These are phyloP conservation scores for Circinella minor DNA, from an alignment of 371 early-diverging fungal genomes.

Conservation along the genomic window DNA sequence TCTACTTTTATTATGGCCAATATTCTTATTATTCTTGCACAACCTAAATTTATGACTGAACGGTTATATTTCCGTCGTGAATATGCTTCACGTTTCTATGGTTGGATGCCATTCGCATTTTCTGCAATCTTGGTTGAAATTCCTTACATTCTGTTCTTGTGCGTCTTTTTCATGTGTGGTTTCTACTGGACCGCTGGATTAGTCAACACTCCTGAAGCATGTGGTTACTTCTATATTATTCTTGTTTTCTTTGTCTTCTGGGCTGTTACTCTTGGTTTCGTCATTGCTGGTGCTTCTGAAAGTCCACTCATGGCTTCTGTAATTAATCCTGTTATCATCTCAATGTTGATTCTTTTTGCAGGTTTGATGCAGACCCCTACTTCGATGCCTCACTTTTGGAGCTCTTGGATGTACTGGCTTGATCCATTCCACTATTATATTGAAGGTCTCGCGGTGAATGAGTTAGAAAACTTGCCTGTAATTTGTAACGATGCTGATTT, in stretches of 20 bases:
- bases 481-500: constrained; percentile 57
- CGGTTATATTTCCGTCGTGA: constrained; percentile 70
- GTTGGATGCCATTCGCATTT: constrained; percentile 64
- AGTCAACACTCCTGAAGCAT: constrained; percentile 41
- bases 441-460: constrained; percentile 76
- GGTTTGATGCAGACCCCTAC: constrained; percentile 72
- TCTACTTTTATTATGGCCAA: constrained; percentile 59
- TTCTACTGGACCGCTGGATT: constrained; percentile 71
- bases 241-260: constrained; percentile 54
- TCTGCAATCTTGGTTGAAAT: constrained; percentile 56
- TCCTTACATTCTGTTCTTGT: constrained; percentile 56
- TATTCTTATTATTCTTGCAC: constrained; percentile 58
- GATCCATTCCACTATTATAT: constrained; percentile 73
- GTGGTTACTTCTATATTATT: constrained; percentile 61
- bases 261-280: constrained; percentile 65
- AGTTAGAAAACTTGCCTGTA: constrained; percentile 58
- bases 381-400: constrained; percentile 79
- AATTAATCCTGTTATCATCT: constrained; percentile 73
- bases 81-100: constrained; percentile 69
- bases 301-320: constrained; percentile 64
- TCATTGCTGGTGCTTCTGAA: constrained; percentile 64
- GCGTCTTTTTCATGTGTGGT: constrained; percentile 55
- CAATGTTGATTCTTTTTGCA: constrained; percentile 72
- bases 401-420: constrained; percentile 77
- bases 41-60: constrained; percentile 71